Conservation (phyloP, 2,329 filamentous ascomycete species). For the Colletotrichum sp. region DNA sequence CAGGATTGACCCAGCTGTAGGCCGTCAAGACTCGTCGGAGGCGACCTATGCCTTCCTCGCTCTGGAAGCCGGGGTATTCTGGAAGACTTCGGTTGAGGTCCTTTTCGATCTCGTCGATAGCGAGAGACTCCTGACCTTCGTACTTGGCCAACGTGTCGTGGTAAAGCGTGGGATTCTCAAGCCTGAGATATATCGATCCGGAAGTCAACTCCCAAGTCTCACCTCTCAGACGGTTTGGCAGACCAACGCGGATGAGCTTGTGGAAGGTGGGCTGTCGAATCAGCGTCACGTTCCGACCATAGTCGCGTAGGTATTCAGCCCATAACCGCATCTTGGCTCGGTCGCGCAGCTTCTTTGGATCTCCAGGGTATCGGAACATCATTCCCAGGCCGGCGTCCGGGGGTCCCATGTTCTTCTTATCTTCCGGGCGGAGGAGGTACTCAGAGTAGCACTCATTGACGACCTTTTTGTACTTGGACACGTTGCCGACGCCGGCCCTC, state of each 20-base stretch:
- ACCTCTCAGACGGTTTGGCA: constrained; percentile 90
- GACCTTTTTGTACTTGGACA: constrained; percentile 82
- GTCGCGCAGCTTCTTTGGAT: constrained; percentile 91
- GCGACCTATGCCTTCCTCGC: constrained; percentile 90
- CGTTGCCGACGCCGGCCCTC: constrained; percentile 84
- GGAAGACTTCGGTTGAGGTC: constrained; percentile 95
- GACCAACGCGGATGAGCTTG: constrained; percentile 92
- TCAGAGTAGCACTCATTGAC: constrained; percentile 90
- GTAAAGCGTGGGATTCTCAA: constrained; percentile 86
- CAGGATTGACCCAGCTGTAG: constrained; percentile 95
- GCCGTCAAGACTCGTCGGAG: constrained; percentile 91
- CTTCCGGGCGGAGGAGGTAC: constrained; percentile 71
- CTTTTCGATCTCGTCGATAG: constrained; percentile 99
- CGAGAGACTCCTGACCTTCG: constrained; percentile 85
- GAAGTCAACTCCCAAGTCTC: constrained; percentile 97
- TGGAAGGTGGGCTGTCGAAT: constrained; percentile 97
- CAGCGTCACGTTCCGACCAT: constrained; percentile 89
- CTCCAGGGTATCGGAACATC: constrained; percentile 92
- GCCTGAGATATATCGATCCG: constrained; percentile 84
- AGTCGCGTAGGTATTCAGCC: constrained; percentile 95
- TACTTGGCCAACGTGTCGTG: constrained; percentile 84
- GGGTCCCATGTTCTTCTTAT: constrained; percentile 65
- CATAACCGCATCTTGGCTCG: constrained; percentile 97
- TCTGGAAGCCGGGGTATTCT: constrained; percentile 97
- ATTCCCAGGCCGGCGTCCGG: constrained; percentile 95